Evolutionary conservation across 169 alveolate genomes (phyloP), one percentile per base, ranked within the genome.

Genomic region (Babesia gibsoni): DNA sequence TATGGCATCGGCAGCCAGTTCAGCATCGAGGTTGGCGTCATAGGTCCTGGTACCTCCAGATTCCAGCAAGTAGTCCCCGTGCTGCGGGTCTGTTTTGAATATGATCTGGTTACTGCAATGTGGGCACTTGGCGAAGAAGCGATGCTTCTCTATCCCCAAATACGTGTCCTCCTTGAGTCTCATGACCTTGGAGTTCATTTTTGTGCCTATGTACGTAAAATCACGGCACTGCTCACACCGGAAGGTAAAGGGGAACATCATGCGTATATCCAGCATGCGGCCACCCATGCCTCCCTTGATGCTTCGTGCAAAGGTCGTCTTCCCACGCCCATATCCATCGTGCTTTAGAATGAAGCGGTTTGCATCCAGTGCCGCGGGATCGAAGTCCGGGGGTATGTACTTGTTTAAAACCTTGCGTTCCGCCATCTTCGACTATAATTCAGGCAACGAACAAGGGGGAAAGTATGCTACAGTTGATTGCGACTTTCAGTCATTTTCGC

Each of bases 311-410:
- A 69, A 68, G 42, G 75, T 77, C 61, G 73, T 83, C 53, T 75
- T 84, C 67, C 90, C 89, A 3, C 73, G 88, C 23, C 85, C 87
- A 58, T 73, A 83, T 33, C 85, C 86, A 22, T 91, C 96, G 56
- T 91, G 87, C 66, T 72, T 73, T n/a, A 93, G 73, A 20, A 87
- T 67, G 37, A 83, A 84, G 54, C 95, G 95, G 67, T 91, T 91
- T 80, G 92, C 94, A 73, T 78, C 80, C 46, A 96, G 82, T 78
- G 94, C 95, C 50, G 92, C 93, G 35, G 99, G 99, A 82, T 98
- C 99, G 83, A 96, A 98, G 79, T 98, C 99, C 27, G 99, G 99
- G 3, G 99, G 99, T 67, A 96, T 97, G 80, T 97, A 98, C 84
- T 96, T 96, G 79, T 95, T 96, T 58, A 98, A 73, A 36, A 97